Base-by-base conservation (phyloP, 1,284 basidiomycete species). In the Tetrapyrgos nigripes region DNA sequence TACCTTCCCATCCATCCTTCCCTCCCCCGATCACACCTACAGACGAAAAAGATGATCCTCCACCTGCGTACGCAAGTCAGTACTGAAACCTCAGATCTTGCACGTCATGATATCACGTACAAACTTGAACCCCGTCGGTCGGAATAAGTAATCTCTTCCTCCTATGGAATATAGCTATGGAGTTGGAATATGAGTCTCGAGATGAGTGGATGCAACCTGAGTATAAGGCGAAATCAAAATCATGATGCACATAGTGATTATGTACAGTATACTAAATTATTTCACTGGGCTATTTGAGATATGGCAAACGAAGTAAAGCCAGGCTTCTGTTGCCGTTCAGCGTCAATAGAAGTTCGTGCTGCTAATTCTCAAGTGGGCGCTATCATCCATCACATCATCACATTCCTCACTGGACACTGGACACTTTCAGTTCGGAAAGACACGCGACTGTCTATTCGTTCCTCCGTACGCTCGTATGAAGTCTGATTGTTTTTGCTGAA, bases 51-150 rank as follows among this genome's bases (percentile, higher is more conserved):
- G 46, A 23, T 31, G 47, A 33, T 11, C 47, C 35, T 13, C 48
- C 55, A 37, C 50, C 49, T 23, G 6, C 27, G 8, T 44, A n/a
- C n/a, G n/a, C n/a, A n/a, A n/a, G n/a, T 46, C 19, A 43, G 13
- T 23, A 26, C 35, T 29, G 47, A 35, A 74, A 73, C 50, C 59
- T 78, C 35, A 74, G 75, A 56, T 74, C 76, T 58, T 75, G 83
- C 53, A 70, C 76, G 47, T 73, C 73, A 33, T 83, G 83, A 82
- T 84, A 80, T 79, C 79, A 86, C 33, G 54, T 56, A 60, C 27
- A 60, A 60, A n/a, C n/a, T n/a, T n/a, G n/a, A n/a, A 33, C 59
- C 54, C 28, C 17, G 45, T 27, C 33, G 45, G 23, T 58, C 46
- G 76, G 10, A n/a, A n/a, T n/a, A n/a, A 79, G 77, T 77, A 79